Evolutionary conservation across 345 rosid species (phyloP).

Genomic region (Camelina hispida): DNA sequence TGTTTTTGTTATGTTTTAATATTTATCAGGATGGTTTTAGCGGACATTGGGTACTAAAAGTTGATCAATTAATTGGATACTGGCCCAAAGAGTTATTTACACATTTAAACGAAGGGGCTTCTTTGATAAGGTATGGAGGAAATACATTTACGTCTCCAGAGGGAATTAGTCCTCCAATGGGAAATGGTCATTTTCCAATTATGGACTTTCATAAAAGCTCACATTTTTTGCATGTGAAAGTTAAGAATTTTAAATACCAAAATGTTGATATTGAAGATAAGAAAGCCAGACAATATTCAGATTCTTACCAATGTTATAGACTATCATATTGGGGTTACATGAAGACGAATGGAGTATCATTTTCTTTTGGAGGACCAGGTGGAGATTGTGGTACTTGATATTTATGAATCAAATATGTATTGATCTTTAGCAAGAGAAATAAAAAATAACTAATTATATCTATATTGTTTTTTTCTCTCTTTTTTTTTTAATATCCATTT

Average conservation of each 20-base stretch:
- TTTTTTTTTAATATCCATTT: no score
- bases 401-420: no score
- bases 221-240: constrained; percentile 5
- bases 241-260: background rate
- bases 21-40: background rate
- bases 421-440: no score
- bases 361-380: constrained; percentile 34
- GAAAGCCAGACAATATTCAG: background rate
- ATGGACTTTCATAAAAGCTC: background rate
- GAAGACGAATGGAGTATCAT: constrained; percentile 4
- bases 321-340: background rate
- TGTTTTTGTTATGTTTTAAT: background rate
- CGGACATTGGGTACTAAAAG: constrained; percentile 14
- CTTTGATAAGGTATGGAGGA: constrained; percentile 28
- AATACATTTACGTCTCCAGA: constrained; percentile 13
- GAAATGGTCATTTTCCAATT: constrained; percentile 24
- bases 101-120: constrained; percentile 18
- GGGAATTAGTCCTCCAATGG: constrained; percentile 40
- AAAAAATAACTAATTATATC: no score
- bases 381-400: constrained; percentile 24
- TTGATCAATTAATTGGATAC: constrained; percentile 18
- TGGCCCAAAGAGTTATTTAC: constrained; percentile 34
- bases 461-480: no score
- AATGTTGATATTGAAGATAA: background rate
- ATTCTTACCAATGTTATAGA: constrained; percentile 16